Evolutionary conservation across 2,329 filamentous ascomycete species (phyloP).

Genomic region (Arthroderma uncinatum): DNA sequence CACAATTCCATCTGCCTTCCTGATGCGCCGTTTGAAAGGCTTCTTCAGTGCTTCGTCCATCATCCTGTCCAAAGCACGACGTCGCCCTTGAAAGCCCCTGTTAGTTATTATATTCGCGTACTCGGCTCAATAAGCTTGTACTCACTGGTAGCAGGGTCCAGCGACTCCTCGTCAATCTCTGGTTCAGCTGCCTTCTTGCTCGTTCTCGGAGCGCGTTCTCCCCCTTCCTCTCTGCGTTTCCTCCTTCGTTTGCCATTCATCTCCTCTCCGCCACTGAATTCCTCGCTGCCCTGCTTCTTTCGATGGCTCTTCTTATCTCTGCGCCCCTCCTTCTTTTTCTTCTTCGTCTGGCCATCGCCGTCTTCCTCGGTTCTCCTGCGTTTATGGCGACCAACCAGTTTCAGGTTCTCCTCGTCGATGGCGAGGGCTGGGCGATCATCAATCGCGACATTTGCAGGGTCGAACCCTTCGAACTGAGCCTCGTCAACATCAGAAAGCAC

Average conservation of each 20-base stretch:
- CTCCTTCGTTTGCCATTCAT: conserved; percentile 44
- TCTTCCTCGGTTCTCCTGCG: conserved; percentile 52
- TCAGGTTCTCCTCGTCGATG: conserved; percentile 52
- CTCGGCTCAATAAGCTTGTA: conserved; percentile 17
- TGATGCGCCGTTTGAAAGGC: conserved; percentile 55
- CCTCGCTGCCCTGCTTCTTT: conserved; percentile 53
- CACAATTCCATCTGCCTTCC: conserved; percentile 81
- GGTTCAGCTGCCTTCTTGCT: conserved; percentile 42
- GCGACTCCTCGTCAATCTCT: conserved; percentile 62
- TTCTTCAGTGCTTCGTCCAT: conserved; percentile 85
- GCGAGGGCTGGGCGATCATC: conserved; percentile 48
- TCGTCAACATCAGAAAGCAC: conserved; percentile 54
- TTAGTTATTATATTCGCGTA: conserved; percentile 4
- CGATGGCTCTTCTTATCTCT: conserved; percentile 55
- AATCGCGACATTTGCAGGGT: conserved; percentile 49
- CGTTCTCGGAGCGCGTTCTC: conserved; percentile 35
- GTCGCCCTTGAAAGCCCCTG: conserved; percentile 43
- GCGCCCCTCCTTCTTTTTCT: conserved; percentile 52
- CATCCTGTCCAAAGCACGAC: conserved; percentile 70
- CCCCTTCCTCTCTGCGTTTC: conserved; percentile 33
- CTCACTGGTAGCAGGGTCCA: conserved; percentile 73
- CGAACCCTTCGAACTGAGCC: conserved; percentile 54
- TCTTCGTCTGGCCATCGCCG: conserved; percentile 48
- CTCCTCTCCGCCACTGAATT: conserved; percentile 41
- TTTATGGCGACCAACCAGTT: conserved; percentile 51